Conservation (phyloP, 805 yeast species). For the Saitoella complicata region DNA sequence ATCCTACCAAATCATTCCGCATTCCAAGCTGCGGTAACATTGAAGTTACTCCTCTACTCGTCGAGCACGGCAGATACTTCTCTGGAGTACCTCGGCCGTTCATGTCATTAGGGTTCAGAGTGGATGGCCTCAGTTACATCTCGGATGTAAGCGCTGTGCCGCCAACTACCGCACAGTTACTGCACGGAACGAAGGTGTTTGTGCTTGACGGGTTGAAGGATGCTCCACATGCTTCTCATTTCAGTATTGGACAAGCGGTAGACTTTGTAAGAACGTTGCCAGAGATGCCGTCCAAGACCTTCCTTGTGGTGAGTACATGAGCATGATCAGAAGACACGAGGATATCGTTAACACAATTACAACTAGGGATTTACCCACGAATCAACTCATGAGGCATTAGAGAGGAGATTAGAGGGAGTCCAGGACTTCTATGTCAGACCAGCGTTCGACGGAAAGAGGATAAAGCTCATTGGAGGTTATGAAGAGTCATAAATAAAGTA, state of each 20-base stretch:
- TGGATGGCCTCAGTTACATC: conserved; percentile 1
- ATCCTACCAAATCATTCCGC: background rate
- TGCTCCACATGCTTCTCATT: conserved; percentile 1
- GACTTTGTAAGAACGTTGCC: background rate
- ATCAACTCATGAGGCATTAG: no score
- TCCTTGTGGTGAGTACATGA: no score
- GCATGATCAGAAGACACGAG: no score
- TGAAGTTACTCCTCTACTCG: background rate
- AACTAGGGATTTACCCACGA: no score
- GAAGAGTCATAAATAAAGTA: no score
- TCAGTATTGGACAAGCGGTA: conserved; percentile 1
- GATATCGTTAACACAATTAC: no score
- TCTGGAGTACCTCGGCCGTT: background rate
- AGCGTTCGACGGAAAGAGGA: no score
- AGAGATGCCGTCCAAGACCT: background rate
- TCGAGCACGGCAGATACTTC: conserved; percentile 1
- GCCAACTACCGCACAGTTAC: background rate
- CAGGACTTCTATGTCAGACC: no score
- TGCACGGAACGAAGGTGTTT: conserved; percentile 1
- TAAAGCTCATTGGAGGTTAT: no score
- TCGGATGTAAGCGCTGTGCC: conserved; percentile 1
- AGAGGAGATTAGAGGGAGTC: no score
- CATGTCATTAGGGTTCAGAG: background rate
- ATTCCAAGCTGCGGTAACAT: background rate
- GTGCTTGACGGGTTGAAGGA: background rate